A percentile compares a stretch with the other conserved stretches of the same genome.
These are phyloP conservation scores for Microcera coccophila DNA, from an alignment of 2,329 filamentous ascomycete species.

Conservation along the genomic window DNA sequence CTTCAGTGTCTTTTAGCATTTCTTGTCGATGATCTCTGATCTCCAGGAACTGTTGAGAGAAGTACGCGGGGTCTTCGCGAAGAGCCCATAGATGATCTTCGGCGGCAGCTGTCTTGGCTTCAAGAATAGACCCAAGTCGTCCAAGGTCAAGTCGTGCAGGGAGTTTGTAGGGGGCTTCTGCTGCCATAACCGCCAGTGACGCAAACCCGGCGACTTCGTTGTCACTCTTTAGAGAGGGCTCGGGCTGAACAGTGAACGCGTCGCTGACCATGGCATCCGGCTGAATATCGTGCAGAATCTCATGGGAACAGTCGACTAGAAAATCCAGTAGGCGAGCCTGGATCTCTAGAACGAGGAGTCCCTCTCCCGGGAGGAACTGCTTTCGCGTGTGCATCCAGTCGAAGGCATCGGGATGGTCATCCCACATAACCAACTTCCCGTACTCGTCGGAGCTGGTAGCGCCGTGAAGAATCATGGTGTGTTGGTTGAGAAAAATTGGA, in stretches of 20 bases:
- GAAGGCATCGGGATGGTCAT: constrained; percentile 35
- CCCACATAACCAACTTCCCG: constrained; percentile 33
- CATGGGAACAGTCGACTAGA: constrained; percentile 43
- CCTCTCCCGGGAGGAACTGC: constrained; percentile 43
- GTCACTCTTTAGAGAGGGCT: constrained; percentile 32
- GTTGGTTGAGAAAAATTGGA: constrained; percentile 26
- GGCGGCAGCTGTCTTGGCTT: constrained; percentile 37
- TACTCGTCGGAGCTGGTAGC: constrained; percentile 29
- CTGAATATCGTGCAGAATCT: constrained; percentile 50
- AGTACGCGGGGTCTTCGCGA: constrained; percentile 58
- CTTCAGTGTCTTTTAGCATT: constrained; percentile 37
- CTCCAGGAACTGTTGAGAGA: constrained; percentile 42
- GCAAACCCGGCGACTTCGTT: constrained; percentile 31
- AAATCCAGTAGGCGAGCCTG: constrained; percentile 48
- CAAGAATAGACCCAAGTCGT: constrained; percentile 42
- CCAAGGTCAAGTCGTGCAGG: constrained; percentile 45
- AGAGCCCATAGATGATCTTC: constrained; percentile 54
- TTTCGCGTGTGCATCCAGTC: constrained; percentile 32
- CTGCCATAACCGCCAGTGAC: constrained; percentile 38
- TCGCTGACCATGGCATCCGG: constrained; percentile 25
- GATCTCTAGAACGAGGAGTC: constrained; percentile 47
- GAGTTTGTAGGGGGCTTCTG: constrained; percentile 51
- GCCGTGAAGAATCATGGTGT: constrained; percentile 35
- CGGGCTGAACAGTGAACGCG: constrained; percentile 33
- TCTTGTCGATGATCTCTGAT: constrained; percentile 45